A percentile compares a stretch with the other conserved stretches of the same genome.
These are phyloP conservation scores for Chamaecyparis obtusa DNA, from an alignment of 75 land plant genomes.

Conservation along the genomic window DNA sequence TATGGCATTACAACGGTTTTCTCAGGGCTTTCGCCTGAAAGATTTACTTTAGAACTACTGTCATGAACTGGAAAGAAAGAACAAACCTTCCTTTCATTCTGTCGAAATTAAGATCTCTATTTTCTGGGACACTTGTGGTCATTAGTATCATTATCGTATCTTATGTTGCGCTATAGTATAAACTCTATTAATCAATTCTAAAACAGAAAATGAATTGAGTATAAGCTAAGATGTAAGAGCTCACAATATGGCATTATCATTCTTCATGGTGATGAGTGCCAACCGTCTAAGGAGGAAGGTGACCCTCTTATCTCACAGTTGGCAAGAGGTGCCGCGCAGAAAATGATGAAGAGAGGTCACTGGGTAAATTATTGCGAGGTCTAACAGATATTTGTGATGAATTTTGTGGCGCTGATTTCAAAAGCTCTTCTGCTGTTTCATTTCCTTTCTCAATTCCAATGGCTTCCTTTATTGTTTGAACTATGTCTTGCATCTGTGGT, in stretches of 20 bases:
- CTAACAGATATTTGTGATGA: neutral
- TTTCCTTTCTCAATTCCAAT: conserved; percentile 42
- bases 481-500: conserved; percentile 56
- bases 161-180: too few species aligned
- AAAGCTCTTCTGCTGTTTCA: conserved; percentile 1
- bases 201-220: too few species aligned
- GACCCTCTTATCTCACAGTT: neutral
- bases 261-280: neutral
- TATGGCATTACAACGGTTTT: too few species aligned
- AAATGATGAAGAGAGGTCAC: neutral
- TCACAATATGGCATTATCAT: neutral
- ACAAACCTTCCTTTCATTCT: too few species aligned
- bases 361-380: neutral
- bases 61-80: too few species aligned
- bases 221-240: neutral
- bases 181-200: too few species aligned
- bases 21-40: too few species aligned
- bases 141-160: too few species aligned
- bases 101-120: too few species aligned
- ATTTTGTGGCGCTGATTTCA: neutral
- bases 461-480: conserved; percentile 55
- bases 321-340: neutral
- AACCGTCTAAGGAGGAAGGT: neutral
- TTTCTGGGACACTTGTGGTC: too few species aligned
- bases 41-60: too few species aligned